These are phyloP conservation scores for Fusarium sp. DNA, from an alignment of 2,329 filamentous ascomycete genomes.

Conservation along the genomic window DNA sequence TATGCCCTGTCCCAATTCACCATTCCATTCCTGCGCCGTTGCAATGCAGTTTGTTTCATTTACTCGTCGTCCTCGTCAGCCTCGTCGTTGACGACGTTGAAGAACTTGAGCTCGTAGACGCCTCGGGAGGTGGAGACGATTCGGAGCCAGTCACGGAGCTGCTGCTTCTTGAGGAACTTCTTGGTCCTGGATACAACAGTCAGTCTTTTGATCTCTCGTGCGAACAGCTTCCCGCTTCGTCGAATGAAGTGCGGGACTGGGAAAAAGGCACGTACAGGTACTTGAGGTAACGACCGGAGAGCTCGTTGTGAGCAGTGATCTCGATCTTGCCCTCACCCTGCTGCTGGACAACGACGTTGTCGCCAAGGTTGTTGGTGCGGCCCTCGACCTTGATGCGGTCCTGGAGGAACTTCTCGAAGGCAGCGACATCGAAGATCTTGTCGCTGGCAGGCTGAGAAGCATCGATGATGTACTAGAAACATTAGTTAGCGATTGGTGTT, in stretches of 20 bases:
- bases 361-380: conserved; percentile 97
- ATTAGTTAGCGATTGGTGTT: conserved; percentile 33
- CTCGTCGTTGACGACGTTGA: conserved; percentile 99
- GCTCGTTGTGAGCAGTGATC: conserved; percentile 96
- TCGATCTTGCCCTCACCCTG: conserved; percentile 97
- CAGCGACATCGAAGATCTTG: conserved; percentile 99
- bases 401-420: conserved; percentile 99
- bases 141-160: conserved; percentile 99
- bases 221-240: neutral
- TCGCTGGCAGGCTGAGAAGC: conserved; percentile 97
- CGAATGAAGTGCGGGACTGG: neutral
- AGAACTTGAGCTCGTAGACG: conserved; percentile 99
- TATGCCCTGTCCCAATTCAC: conserved; percentile 49
- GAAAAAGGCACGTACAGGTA: conserved; percentile 80
- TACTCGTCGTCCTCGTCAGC: conserved; percentile 99
- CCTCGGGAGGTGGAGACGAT: conserved; percentile 98
- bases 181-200: conserved; percentile 79
- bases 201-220: conserved; percentile 3
- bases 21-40: conserved; percentile 51
- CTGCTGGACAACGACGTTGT: conserved; percentile 90
- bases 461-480: conserved; percentile 93
- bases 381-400: conserved; percentile 99
- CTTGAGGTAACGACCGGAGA: conserved; percentile 99
- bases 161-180: conserved; percentile 99
- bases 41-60: conserved; percentile 56